Evolutionary conservation across 306 rosid genomes (phyloP).

Genomic region (barrel medic (Medicago truncatula)): MtrunA17r5.0-ANR NC_053045.1:61425501-61426000

Average conservation of each 20-base stretch:
- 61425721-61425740: slow-evolving; percentile 87
- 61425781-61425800: slow-evolving; percentile 67
- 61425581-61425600: neutral
- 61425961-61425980: slow-evolving; percentile 33
- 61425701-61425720: slow-evolving; percentile 85
- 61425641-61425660: slow-evolving; percentile 70
- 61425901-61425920: slow-evolving; percentile 77
- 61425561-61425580: slow-evolving; percentile 4
- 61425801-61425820: slow-evolving; percentile 26
- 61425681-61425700: slow-evolving; percentile 93
- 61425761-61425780: slow-evolving; percentile 99
- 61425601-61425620: slow-evolving; percentile 11
- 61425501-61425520: neutral
- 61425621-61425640: slow-evolving; percentile 63
- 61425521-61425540: too few species aligned
- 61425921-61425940: slow-evolving; percentile 90
- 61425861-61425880: slow-evolving; percentile 62
- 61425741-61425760: slow-evolving; percentile 99
- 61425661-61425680: slow-evolving; percentile 91
- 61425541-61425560: too few species aligned
- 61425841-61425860: slow-evolving; percentile 21
- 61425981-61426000: slow-evolving; percentile 4
- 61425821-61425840: slow-evolving; percentile 12
- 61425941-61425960: slow-evolving; percentile 84
- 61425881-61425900: slow-evolving; percentile 79